Base-by-base conservation (phyloP, 73 alveolate species). In the Urostyla sp. region DNA sequence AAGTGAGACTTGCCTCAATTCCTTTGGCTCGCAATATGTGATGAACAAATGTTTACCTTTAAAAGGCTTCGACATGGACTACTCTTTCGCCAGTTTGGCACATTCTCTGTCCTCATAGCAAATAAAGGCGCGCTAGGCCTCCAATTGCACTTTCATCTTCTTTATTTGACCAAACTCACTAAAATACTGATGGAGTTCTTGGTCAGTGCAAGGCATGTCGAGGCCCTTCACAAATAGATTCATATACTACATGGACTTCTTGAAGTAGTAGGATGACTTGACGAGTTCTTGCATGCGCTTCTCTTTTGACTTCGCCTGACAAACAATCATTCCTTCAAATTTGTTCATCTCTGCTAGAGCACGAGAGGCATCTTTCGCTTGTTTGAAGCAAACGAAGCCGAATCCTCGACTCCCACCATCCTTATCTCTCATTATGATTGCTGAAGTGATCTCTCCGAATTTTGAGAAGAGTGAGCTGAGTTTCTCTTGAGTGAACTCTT, bases 361-460 rank as follows among this genome's bases (percentile, higher is more conserved):
- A 18, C 21, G 76, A 16, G 26, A 43, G 15, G 96, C 90, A 53
- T 81, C 94, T 34, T 87, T 89, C 67, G 52, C 53, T 46, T 84
- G 86, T 30, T 75, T 50, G 89, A 85, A 93, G 60, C 94, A 87
- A 49, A 93, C 93, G 81, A 80, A 93, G 5, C 98, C 98, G 78
- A 87, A 93, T 51, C 96, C 96, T 75, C 87, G 90, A 0, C 92
- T 55, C 32, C 72, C 76, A 37, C 63, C 75, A 27, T 54, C 75
- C 72, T 80, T 92, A 55, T 85, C 87, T 54, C 72, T 85, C 35
- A 90, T 92, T 43, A 90, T 85, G 72, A 81, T 82, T 0, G 91
- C 96, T 45, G 90, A 81, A 11, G 88, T 35, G 49, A 93, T 85
- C 67, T 89, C 89, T 21, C 98, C 98, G 57, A 53, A 90, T 80